phyloP scores from a whole-genome alignment of 1,284 basidiomycete genomes.

The Ganoderma sinense region DNA sequence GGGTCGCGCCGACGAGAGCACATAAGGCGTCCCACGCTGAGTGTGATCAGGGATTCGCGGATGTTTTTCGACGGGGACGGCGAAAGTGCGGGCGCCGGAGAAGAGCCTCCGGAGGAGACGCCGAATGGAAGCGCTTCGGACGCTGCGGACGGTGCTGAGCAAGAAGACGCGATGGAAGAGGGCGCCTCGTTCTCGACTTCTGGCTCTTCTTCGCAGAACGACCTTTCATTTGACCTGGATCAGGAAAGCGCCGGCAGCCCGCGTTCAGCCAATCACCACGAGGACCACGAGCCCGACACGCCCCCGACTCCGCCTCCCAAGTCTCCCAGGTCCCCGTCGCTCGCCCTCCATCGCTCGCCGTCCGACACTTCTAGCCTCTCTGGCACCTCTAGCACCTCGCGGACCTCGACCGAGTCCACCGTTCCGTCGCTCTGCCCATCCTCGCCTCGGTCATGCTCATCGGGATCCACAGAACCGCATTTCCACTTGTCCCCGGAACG shows the following conservation, averaged over 20 bases:
- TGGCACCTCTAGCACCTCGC: constrained; percentile 4
- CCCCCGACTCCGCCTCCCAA: constrained; percentile 28
- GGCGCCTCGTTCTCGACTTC: constrained; percentile 9
- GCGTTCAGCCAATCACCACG: neutral
- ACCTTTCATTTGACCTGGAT: constrained; percentile 23
- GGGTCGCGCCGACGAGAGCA: constrained; percentile 30
- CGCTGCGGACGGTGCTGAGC: constrained; percentile 4
- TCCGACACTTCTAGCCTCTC: constrained; percentile 13
- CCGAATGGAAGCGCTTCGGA: constrained; percentile 10
- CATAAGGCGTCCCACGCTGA: constrained; percentile 37
- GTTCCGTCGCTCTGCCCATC: constrained; percentile 34
- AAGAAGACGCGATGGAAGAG: constrained; percentile 4
- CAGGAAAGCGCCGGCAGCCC: constrained; percentile 2
- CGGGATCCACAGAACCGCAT: constrained; percentile 22
- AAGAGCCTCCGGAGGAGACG: constrained; percentile 14
- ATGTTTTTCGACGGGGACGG: constrained; percentile 32
- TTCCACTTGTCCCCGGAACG: constrained; percentile 10
- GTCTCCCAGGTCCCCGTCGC: constrained; percentile 15
- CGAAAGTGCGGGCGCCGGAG: constrained; percentile 27
- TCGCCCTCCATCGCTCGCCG: constrained; percentile 13
- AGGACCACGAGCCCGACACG: constrained; percentile 1
- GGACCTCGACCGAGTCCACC: constrained; percentile 26
- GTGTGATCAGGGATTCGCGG: constrained; percentile 40
- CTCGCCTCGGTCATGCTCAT: constrained; percentile 27
- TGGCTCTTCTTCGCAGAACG: constrained; percentile 18